Base-by-base conservation (phyloP, 2,329 filamentous ascomycete genomes). In the Penicillium sp. region DNA sequence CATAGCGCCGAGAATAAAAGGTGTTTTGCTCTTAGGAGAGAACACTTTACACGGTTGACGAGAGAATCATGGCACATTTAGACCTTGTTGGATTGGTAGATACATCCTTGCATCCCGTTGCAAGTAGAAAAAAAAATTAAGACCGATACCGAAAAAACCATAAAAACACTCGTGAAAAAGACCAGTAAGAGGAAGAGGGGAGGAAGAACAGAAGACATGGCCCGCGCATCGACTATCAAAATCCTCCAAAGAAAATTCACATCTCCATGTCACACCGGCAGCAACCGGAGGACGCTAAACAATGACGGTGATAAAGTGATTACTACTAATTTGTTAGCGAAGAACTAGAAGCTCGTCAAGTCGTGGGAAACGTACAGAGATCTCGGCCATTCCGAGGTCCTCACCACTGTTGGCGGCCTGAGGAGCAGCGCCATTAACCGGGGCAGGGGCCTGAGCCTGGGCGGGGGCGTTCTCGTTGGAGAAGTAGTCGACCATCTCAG, bases 401-500 rank as follows among this genome's bases (percentile, higher is more conserved):
- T 76, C 76, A 21, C 73, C 78, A 54, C 75, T 77, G 57, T 77
- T 77, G 36, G 80, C 76, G 36, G 80, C 73, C 51, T 76, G 79
- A 47, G 75, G 71, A 38, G 76, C 75, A 56, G 76, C 75, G 42
- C 75, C 77, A 55, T 75, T 78, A 41, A 72, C 70, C 4, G 75
- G 69, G 51, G 77, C 76, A 54, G 70, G 74, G 39, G 65, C 69
- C 48, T 74, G 74, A 12, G 65, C 69, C 48, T 74, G 74, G 12
- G 71, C 73, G 47, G 75, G 70, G 33, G 63, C 60, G 29, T 67
- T 68, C 47, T 69, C 72, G 60, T 78, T 76, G 28, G 71, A 70
- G 70, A 95, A 97, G 78, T 99, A 99, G 74, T 97, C 94, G 18
- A 85, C 86, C 94, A 99, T 99, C 74, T 99, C 94, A 4, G 90